A percentile compares a stretch with the other conserved stretches of the same genome.
phyloP scores from a whole-genome alignment of 441 rosid species.

The Brassica balearica region DNA sequence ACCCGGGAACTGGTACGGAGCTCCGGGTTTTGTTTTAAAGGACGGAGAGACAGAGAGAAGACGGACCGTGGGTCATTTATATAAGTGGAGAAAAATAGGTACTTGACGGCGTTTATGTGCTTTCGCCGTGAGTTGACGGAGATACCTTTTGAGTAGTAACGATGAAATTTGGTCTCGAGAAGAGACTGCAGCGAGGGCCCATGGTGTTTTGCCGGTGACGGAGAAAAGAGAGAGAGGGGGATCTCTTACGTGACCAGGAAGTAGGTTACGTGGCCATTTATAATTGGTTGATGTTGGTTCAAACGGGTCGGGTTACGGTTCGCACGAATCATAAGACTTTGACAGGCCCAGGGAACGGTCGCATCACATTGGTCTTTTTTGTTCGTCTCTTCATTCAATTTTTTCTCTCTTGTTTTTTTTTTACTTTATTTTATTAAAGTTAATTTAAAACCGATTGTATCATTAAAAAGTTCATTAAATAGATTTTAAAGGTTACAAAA shows the following conservation, averaged over 20 bases:
- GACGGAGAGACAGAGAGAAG: slow-evolving; percentile 48
- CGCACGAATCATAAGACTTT: slow-evolving; percentile 21
- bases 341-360: slow-evolving; percentile 35
- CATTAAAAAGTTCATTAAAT: neutral
- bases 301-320: slow-evolving; percentile 33
- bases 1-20: slow-evolving; percentile 38
- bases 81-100: slow-evolving; percentile 28
- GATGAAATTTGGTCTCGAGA: slow-evolving; percentile 36
- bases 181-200: slow-evolving; percentile 47
- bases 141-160: slow-evolving; percentile 31
- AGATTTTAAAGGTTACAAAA: too few relatives aligned
- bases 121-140: slow-evolving; percentile 52
- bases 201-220: slow-evolving; percentile 56
- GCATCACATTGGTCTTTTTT: slow-evolving; percentile 26
- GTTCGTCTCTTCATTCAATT: slow-evolving; percentile 3
- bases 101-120: slow-evolving; percentile 43
- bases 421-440: slow-evolving; percentile 3
- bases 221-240: slow-evolving; percentile 32
- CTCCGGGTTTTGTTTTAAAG: slow-evolving; percentile 30
- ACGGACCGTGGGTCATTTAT: slow-evolving; percentile 35
- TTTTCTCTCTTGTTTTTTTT: neutral
- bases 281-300: slow-evolving; percentile 11
- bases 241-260: slow-evolving; percentile 50
- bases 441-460: slow-evolving; percentile 2
- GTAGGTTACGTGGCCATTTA: slow-evolving; percentile 41